Conservation (phyloP, 768 basidiomycete species). For the Chalciporus piperatus region DNA sequence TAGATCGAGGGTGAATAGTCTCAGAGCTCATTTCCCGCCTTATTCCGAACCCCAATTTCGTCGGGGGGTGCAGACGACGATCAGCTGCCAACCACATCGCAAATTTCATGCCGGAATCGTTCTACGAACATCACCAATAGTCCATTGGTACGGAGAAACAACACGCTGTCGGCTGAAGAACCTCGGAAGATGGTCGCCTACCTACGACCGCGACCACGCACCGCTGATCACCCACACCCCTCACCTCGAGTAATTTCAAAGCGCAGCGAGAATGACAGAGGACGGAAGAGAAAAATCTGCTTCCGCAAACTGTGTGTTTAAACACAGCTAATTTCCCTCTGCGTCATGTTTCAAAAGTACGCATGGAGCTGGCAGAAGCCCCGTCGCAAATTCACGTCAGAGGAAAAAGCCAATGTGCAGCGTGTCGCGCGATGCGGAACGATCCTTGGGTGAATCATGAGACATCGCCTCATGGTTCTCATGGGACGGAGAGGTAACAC, state of each 20-base stretch:
- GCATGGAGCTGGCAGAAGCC: not conserved
- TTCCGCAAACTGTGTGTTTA: not conserved
- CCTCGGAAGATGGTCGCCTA: not conserved
- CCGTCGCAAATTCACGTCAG: not conserved
- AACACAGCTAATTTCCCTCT: not conserved
- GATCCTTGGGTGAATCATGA: not conserved
- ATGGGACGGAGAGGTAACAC: not conserved
- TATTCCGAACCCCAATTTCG: not conserved
- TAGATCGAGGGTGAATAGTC: not conserved
- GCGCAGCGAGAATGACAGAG: not conserved
- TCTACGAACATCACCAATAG: not conserved
- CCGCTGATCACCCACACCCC: not conserved
- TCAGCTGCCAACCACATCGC: not conserved
- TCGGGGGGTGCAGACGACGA: not conserved
- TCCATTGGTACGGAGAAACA: not conserved
- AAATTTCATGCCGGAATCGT: not conserved
- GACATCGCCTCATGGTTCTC: not conserved
- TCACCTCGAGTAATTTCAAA: too few species aligned
- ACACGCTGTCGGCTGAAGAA: not conserved
- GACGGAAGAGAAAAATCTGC: not conserved
- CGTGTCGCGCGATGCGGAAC: constrained; percentile 1
- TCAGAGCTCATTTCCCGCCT: not conserved
- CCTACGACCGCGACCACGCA: not conserved
- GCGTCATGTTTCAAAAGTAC: not conserved
- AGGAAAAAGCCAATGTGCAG: constrained; percentile 5